phyloP scores from a whole-genome alignment of 345 rosid species.

The Erysimum cheiranthoides region DNA sequence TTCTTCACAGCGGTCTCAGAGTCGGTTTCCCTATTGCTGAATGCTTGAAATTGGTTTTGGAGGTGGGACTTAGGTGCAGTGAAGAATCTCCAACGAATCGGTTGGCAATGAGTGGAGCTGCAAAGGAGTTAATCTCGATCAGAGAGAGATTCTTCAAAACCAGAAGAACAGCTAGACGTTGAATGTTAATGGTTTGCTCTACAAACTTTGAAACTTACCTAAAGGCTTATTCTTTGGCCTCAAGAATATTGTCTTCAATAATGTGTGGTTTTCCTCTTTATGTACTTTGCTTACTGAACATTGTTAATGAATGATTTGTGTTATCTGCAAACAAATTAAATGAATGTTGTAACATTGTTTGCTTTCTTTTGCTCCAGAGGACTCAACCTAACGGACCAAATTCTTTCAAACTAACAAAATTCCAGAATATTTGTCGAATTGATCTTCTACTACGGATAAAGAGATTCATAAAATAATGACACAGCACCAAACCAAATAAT shows the following conservation, averaged over 20 bases:
- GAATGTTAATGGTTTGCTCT: no score
- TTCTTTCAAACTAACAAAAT: no score
- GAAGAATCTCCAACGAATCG: conserved; percentile 31
- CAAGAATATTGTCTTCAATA: no score
- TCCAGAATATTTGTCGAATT: no score
- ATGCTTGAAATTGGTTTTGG: conserved; percentile 21
- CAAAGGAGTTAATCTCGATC: no score
- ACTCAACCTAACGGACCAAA: not conserved
- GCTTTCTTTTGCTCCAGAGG: not conserved
- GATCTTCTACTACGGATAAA: not conserved
- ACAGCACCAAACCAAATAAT: not conserved
- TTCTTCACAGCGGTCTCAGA: not conserved
- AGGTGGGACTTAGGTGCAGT: conserved; percentile 43
- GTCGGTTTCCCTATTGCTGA: not conserved
- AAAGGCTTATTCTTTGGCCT: no score
- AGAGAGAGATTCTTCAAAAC: no score
- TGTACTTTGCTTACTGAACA: not conserved
- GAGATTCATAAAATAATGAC: not conserved
- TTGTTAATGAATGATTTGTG: not conserved
- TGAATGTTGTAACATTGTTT: not conserved
- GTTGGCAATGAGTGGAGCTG: not conserved
- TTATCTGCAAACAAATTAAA: not conserved
- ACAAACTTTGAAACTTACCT: no score
- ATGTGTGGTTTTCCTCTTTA: no score
- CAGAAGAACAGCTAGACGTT: no score